Percentiles rank a stretch among this genome's conserved stretches.
Conservation (phyloP, 768 basidiomycete species). For the Tulasnella sp. region DNA sequence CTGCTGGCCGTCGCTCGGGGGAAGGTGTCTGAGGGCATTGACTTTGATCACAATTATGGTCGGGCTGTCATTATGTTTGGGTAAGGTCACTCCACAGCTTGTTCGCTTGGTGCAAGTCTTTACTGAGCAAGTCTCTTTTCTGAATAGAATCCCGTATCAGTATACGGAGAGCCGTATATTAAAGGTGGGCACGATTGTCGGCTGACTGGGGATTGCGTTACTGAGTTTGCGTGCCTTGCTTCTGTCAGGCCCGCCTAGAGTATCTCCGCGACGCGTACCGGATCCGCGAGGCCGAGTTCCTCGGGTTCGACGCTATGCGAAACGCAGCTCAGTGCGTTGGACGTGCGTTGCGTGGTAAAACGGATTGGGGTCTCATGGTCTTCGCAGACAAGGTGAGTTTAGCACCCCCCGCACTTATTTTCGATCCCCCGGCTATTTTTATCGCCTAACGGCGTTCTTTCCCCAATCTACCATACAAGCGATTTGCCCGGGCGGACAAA, state of each 20-base stretch:
- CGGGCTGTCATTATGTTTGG: constrained; percentile 99
- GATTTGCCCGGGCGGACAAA: constrained; percentile 90
- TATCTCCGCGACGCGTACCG: constrained; percentile 98
- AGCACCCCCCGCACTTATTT: not conserved
- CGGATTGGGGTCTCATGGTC: constrained; percentile 99
- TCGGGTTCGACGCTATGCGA: constrained; percentile 99
- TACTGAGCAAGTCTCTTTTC: not conserved
- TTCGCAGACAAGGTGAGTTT: constrained; percentile 90
- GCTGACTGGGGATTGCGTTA: not conserved
- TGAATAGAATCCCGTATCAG: constrained; percentile 83
- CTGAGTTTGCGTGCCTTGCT: not conserved
- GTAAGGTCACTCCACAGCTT: constrained; percentile 47
- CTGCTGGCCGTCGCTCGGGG: constrained; percentile 96
- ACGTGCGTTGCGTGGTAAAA: constrained; percentile 95
- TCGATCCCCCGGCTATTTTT: not conserved
- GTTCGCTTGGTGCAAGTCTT: not conserved
- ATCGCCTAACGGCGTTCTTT: constrained; percentile 15
- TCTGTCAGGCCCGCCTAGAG: constrained; percentile 76
- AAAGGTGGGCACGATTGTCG: constrained; percentile 50
- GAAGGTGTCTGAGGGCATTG: constrained; percentile 99
- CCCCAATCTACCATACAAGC: constrained; percentile 49
- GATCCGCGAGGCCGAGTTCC: constrained; percentile 96
- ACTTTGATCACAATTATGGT: constrained; percentile 99
- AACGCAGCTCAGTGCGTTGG: constrained; percentile 99
- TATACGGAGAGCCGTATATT: constrained; percentile 98